phyloP scores from a whole-genome alignment of 1,284 basidiomycete species.

The Anthracocystis setariae region DNA sequence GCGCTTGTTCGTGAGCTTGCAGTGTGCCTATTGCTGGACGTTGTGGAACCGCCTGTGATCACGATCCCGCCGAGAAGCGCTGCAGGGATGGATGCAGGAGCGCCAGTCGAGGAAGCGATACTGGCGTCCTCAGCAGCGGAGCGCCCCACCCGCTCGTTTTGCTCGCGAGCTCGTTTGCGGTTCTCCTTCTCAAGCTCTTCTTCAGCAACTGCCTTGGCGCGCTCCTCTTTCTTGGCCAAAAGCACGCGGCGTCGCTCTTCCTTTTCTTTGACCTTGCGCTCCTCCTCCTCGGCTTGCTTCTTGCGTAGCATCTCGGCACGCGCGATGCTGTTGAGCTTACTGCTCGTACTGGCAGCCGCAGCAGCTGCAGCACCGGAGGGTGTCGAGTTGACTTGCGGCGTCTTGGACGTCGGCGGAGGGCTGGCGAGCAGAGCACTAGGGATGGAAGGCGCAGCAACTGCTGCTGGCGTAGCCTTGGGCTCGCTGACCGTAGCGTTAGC shows the following conservation, averaged over 20 bases:
- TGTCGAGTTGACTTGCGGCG: conserved; percentile 31
- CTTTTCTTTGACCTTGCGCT: conserved; percentile 49
- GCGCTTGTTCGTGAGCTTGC: conserved; percentile 34
- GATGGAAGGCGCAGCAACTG: conserved; percentile 16
- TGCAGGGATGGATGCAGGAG: conserved; percentile 38
- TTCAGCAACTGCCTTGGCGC: conserved; percentile 42
- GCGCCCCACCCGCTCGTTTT: conserved; percentile 30
- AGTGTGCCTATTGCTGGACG: conserved; percentile 16
- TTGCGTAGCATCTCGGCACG: conserved; percentile 52
- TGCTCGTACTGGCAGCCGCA: conserved; percentile 17
- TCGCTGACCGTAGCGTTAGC: conserved; percentile 3
- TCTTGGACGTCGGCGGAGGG: conserved; percentile 20
- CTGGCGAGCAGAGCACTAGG: conserved; percentile 39
- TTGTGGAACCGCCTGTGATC: conserved; percentile 16
- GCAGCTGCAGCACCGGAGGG: conserved; percentile 21
- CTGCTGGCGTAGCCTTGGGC: conserved; percentile 4
- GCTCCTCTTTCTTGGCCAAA: conserved; percentile 45
- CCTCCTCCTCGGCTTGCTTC: conserved; percentile 52
- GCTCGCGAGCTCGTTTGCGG: conserved; percentile 44
- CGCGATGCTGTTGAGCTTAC: conserved; percentile 47
- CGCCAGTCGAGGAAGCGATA: conserved; percentile 28
- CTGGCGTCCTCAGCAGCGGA: conserved; percentile 29
- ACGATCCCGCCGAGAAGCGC: conserved; percentile 31
- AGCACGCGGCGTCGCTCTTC: conserved; percentile 50
- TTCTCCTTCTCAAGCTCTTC: conserved; percentile 45